Base-by-base conservation (phyloP, 2,329 filamentous ascomycete genomes). In the Cryphonectria carpinicola region DNA sequence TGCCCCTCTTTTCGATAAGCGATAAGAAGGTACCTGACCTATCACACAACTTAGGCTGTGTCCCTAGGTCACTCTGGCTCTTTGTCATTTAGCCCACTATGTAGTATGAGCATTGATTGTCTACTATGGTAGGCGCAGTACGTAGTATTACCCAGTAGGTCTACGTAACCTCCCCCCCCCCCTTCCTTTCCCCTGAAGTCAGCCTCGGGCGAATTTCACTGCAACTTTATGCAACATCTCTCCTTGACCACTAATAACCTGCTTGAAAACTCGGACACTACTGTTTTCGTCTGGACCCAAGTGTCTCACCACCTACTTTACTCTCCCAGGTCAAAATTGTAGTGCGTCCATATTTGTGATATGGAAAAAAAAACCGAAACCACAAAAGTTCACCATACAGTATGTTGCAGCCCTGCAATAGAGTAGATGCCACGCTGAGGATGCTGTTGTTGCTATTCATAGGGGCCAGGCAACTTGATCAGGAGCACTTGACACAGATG, bases 1-100 rank as follows among this genome's bases (percentile, higher is more conserved):
- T 66, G 65, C 65, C 65, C 65, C 65, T 66, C 65, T 58, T 46
- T 58, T 22, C 65, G 65, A 66, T 66, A 66, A 58, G 49, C 37
- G 65, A 66, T 66, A 66, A 64, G 35, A 46, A 22, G 52, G 22
- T 66, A 66, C 65, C 39, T 32, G 8, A 3, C 4, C 22, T 28
- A 2, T 0, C 49, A 43, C n/a, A 32, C 52, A 41, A 10, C 17
- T 66, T n/a, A 2, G 1, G 14, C 35, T 41, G 17, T 25, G 7
- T 17, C 10, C 19, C 11, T 7, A 41, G n/a, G 65, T 66, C 58
- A 28, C 19, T 11, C 46, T 58, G 22, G 4, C 19, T 19, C 64
- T 39, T 25, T 49, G 49, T 39, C 60, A 39, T 41, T 25, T 25
- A 35, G 35, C 35, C n/a, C 22, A 13, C 19, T 4, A 62, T 19